Base-by-base conservation (phyloP, 441 rosid genomes). In the Pelargonium citronellum region DNA sequence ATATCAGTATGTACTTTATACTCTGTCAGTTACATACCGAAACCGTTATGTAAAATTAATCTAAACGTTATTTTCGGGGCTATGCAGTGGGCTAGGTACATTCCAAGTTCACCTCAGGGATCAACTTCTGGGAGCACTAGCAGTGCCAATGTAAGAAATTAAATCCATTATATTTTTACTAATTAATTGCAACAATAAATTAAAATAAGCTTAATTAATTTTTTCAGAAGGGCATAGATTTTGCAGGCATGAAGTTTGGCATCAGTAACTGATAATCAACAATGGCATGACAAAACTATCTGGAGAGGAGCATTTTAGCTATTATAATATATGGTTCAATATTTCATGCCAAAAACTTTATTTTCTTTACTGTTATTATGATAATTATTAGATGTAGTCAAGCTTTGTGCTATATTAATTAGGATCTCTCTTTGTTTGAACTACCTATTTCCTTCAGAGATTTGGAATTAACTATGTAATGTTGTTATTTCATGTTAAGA, bases 71-170 rank as follows among this genome's bases (percentile, higher is more conserved):
- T n/a, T n/a, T n/a, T n/a, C n/a, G n/a, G n/a, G n/a, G n/a, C n/a
- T n/a, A n/a, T n/a, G n/a, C 30, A 94, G 99, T 95, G 97, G 98
- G 96, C 99, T 58, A 87, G 96, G 89, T 92, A 92, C 85, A 81
- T 92, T 66, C 99, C 99, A 70, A 84, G 86, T 65, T 83, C 99
- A 34, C 79, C 92, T 64, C 72, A 77, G 3, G 83, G 87, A 60
- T 75, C 97, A 12, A 69, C 81, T 77, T 83, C 93, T 15, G 85
- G 93, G 69, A 78, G 80, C 83, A 78, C 67, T 72, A 79, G 77
- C 2, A 47, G 4, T 47, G 13, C 55, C 79, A 75, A 73, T 64
- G 92, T 87, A 83, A 85, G 86, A n/a, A 58, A 12, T 13, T 1
- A 16, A n/a, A 19, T 7, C 4, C 15, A 44, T 12, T 11, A 17